phyloP scores from a whole-genome alignment of 768 basidiomycete species.

The Cubamyces lactineus region DNA sequence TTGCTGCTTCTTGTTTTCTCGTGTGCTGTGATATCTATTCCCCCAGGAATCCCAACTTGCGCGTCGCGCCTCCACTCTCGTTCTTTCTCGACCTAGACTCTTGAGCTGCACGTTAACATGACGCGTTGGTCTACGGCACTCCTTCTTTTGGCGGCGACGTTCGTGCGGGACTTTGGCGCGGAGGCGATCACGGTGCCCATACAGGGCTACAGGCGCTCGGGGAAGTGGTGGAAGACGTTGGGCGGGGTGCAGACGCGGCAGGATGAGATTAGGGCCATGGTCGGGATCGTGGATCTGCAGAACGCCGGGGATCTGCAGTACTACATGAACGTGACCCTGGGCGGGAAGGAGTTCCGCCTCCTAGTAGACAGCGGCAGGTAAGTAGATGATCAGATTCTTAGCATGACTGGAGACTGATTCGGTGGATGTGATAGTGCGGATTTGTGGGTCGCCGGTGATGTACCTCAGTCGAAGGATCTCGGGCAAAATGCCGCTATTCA shows the following conservation, averaged over 20 bases:
- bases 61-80: conserved; percentile 4
- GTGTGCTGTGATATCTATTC: background rate
- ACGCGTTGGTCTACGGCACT: conserved; percentile 23
- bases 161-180: conserved; percentile 20
- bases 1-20: background rate
- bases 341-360: conserved; percentile 30
- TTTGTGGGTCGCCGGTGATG: conserved; percentile 35
- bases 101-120: conserved; percentile 7
- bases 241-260: conserved; percentile 7
- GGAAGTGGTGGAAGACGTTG: conserved; percentile 9
- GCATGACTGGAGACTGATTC: background rate
- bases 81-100: background rate
- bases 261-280: conserved; percentile 9
- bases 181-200: conserved; percentile 27
- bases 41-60: background rate
- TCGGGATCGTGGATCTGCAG: conserved; percentile 16
- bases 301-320: conserved; percentile 34
- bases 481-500: conserved; percentile 27
- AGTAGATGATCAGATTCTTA: background rate
- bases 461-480: conserved; percentile 28
- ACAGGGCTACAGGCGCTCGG: conserved; percentile 9
- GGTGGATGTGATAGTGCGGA: conserved; percentile 29
- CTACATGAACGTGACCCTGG: conserved; percentile 34
- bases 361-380: conserved; percentile 41
- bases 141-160: conserved; percentile 24